phyloP scores from a whole-genome alignment of 805 yeast species.

The Ogataea saltuana region DNA sequence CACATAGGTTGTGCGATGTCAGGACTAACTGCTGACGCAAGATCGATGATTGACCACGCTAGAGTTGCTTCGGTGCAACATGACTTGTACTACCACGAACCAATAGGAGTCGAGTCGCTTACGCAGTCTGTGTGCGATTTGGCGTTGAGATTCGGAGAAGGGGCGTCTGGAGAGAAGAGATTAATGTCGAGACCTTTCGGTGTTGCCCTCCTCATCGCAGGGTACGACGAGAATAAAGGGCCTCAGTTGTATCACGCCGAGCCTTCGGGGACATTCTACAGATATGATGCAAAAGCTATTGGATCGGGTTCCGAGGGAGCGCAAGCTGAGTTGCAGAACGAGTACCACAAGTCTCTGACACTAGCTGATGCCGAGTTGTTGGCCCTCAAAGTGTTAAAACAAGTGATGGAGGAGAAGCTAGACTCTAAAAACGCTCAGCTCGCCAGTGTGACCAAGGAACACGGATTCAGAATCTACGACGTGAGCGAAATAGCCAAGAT shows the following conservation, averaged over 20 bases:
- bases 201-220: conserved; percentile 94
- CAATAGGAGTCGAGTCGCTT: conserved; percentile 86
- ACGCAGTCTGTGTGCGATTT: conserved; percentile 97
- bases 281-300: conserved; percentile 97
- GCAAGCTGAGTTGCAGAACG: conserved; percentile 94
- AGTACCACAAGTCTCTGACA: conserved; percentile 90
- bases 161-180: conserved; percentile 93
- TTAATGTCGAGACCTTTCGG: conserved; percentile 98
- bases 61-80: conserved; percentile 88
- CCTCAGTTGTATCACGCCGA: conserved; percentile 98
- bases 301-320: conserved; percentile 99
- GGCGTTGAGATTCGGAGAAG: conserved; percentile 96
- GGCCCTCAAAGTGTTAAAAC: conserved; percentile 86
- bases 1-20: conserved; percentile 99
- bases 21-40: conserved; percentile 97
- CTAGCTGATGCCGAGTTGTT: conserved; percentile 90
- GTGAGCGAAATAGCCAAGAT: conserved; percentile 82
- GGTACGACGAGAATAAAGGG: conserved; percentile 88
- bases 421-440: conserved; percentile 94
- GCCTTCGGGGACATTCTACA: conserved; percentile 96
- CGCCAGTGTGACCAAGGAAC: conserved; percentile 84
- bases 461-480: conserved; percentile 81
- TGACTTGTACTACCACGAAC: conserved; percentile 86
- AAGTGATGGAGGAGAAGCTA: conserved; percentile 98
- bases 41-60: conserved; percentile 98